A percentile compares a stretch with the other conserved stretches of the same genome.
Conservation (phyloP, 2,329 filamentous ascomycete genomes). For the Phoma sp. region DNA sequence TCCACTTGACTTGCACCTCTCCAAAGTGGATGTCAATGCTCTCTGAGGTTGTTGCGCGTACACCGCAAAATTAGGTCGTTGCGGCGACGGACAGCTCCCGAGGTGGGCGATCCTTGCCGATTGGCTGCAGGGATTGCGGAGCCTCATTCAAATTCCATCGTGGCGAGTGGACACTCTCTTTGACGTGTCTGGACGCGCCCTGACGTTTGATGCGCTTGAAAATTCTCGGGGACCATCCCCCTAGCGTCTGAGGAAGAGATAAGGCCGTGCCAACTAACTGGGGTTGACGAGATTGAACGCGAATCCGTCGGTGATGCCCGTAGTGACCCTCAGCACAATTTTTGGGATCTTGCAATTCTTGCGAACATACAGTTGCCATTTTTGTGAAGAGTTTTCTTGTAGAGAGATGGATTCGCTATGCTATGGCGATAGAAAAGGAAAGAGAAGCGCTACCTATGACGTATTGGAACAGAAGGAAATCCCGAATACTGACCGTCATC, state of each 20-base stretch:
- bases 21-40: not conserved
- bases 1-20: too few relatives aligned
- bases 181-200: not conserved
- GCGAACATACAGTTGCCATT: too few relatives aligned
- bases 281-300: not conserved
- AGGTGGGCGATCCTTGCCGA: conserved; percentile 3
- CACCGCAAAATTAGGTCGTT: not conserved
- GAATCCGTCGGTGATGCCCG: too few relatives aligned
- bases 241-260: not conserved
- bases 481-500: not conserved
- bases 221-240: not conserved
- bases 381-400: not conserved
- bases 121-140: conserved; percentile 5
- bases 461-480: not conserved
- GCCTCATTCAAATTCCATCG: conserved; percentile 3
- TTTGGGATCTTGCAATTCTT: too few relatives aligned
- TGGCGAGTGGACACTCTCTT: conserved; percentile 5
- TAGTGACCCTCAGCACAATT: too few relatives aligned
- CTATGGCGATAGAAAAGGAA: conserved; percentile 8
- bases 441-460: conserved; percentile 2
- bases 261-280: too few relatives aligned
- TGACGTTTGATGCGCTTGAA: conserved; percentile 3
- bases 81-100: not conserved
- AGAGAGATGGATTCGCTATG: conserved; percentile 12
- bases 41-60: conserved; percentile 1